Base-by-base conservation (phyloP, 345 rosid genomes). In the Passiflora organensis region DNA sequence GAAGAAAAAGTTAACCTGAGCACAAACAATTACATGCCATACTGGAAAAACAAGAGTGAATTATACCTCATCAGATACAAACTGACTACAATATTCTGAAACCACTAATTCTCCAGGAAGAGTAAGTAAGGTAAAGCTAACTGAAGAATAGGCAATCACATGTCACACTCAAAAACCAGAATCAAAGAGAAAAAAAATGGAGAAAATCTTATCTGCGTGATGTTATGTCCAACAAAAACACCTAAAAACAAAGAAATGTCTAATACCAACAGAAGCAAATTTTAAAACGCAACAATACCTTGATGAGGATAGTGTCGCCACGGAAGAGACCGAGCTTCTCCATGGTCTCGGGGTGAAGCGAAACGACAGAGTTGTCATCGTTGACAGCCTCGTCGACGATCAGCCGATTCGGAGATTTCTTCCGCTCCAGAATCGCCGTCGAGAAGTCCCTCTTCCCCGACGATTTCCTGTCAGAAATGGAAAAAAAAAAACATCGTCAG, bases 291-390 rank as follows among this genome's bases (percentile, higher is more conserved):
- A 32, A 1, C 1, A 4, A 20, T 50, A 62, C 66, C 66, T 62
- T 62, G 53, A 51, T 46, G 16, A 62, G 52, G 34, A 53, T 20
- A 5, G 64, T 42, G 32, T 59, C 48, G 15, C 55, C 51, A 21
- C 56, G 58, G 50, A 61, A 61, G 20, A 61, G 51, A 25, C 51
- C 59, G 37, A 62, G 66, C 66, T 61, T 61, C 36, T 52, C 66
- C 66, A 61, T 61, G 17, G 66, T 52, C 10, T 42, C 57, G 10
- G 66, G 66, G 4, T 51, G 43, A 51, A 61, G 23, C 9, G 52
- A 43, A n/a, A 61, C 58, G 16, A 61, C 58, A 4, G 66, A 61
- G 17, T 61, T 61, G 11, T 61, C 66, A 36, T 61, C 66, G 58
- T 61, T 61, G 25, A 61, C 22, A 0, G 66, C 66, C 34, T 61